Percentiles rank a stretch among this genome's conserved stretches.
Evolutionary conservation across 129 eudicot species (phyloP).

Genomic region (Oenanthe sinensis): DNA sequence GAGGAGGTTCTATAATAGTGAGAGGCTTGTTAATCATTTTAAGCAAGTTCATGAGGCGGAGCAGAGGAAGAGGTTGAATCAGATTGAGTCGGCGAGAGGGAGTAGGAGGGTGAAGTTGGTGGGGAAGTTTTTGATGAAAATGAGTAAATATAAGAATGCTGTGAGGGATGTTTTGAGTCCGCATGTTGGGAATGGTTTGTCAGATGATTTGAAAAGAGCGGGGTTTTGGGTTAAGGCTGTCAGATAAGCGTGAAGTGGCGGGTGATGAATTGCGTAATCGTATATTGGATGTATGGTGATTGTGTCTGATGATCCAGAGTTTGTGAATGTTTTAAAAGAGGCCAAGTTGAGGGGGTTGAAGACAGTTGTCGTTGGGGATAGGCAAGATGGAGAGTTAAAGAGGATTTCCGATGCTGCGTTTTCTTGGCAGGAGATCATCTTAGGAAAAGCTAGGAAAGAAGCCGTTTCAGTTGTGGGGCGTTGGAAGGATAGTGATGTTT

Average conservation of each 20-base stretch:
- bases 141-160: conserved; percentile 62
- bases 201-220: conserved; percentile 73
- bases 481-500: conserved; percentile 72
- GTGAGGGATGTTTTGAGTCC: conserved; percentile 61
- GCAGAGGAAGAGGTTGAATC: conserved; percentile 54
- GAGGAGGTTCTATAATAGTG: conserved; percentile 48
- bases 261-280: conserved; percentile 45
- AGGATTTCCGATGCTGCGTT: conserved; percentile 62
- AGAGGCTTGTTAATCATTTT: conserved; percentile 64
- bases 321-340: conserved; percentile 58
- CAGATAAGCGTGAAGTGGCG: conserved; percentile 68
- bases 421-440: conserved; percentile 78
- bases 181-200: conserved; percentile 65
- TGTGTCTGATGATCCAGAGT: conserved; percentile 79
- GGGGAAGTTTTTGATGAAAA: conserved; percentile 51
- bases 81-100: conserved; percentile 65
- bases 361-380: conserved; percentile 80
- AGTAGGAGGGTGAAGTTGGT: conserved; percentile 60
- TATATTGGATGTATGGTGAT: conserved; percentile 64
- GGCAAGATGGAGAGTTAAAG: conserved; percentile 49
- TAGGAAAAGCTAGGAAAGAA: conserved; percentile 68
- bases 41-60: conserved; percentile 79
- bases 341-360: conserved; percentile 70
- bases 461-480: conserved; percentile 52
- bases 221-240: conserved; percentile 68